Evolutionary conservation across 257 asterid genomes (phyloP), one percentile per base, ranked within the genome.

Genomic region (Solanum megistacrolobum): DNA sequence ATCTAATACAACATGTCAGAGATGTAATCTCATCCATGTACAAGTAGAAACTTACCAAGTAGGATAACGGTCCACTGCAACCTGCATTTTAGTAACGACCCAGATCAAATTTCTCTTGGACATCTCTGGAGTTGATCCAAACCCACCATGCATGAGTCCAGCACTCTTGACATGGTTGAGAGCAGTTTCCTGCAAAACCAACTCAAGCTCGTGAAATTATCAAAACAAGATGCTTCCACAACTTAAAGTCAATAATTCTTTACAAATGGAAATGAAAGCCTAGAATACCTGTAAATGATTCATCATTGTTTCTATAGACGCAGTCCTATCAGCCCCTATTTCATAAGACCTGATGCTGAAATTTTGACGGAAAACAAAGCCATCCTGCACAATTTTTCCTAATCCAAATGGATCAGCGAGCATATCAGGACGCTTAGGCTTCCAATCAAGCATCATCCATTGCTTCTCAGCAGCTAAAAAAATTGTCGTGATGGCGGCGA

Each of bases 371-470:
- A 95, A 97, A 71, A 95, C 91, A 55, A 92, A 82, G 52, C 99
- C 99, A 92, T 97, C 98, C 86, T 93, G 95, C 89, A 97, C 95
- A 88, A 97, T 95, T 90, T 93, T 92, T 73, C 99, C 99, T 38
- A 95, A 89, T 75, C 98, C 96, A 86, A 96, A 97, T 48, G 98
- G 98, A 87, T 96, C 99, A 88, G 83, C 89, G 88, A 95, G 93
- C 94, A 91, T 90, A 87, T 97, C 98, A 38, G 98, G 88, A 81
- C 99, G 92, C 92, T 96, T 97, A 8, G 99, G 98, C 88, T 97
- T 97, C 99, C 98, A 96, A 90, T 97, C 99, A 93, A 97, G 98
- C 99, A 95, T 96, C 98, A 94, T 97, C 99, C 99, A 97, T 90
- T 95, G 98, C 92, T 96, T 97, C 92, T 97, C 99, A 16, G 99